These are phyloP conservation scores for Penicillium rolfsii DNA, from an alignment of 2,329 filamentous ascomycete species.

Conservation along the genomic window DNA sequence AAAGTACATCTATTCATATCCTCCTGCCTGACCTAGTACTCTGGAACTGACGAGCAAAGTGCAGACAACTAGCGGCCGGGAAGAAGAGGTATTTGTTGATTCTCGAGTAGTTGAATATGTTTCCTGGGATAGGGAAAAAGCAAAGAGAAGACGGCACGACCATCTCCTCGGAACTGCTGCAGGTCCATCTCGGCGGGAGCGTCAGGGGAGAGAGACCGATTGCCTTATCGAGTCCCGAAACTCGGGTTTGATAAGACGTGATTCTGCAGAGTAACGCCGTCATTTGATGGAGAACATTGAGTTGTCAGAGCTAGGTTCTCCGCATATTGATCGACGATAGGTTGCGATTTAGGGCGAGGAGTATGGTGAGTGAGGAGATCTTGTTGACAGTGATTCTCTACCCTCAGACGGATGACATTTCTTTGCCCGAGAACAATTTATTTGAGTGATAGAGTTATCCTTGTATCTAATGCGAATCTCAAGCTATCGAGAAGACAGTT, in stretches of 20 bases:
- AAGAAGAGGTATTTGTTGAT: neutral
- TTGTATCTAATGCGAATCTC: neutral
- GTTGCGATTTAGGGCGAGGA: neutral
- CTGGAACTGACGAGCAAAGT: neutral
- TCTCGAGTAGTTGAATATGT: neutral
- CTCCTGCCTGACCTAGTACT: neutral
- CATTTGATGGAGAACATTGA: neutral
- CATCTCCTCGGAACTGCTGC: constrained; percentile 9
- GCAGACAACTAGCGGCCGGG: neutral
- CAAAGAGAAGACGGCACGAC: constrained; percentile 2
- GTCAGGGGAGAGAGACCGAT: neutral
- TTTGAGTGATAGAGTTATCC: neutral
- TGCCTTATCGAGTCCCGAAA: neutral
- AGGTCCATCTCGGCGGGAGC: neutral
- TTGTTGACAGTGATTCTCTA: too few species aligned
- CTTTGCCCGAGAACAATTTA: neutral
- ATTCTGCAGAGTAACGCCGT: neutral
- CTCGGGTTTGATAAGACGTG: constrained; percentile 6
- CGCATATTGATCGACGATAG: too few species aligned
- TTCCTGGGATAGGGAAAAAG: constrained; percentile 2
- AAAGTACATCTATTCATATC: neutral
- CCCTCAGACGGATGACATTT: neutral
- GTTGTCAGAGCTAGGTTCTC: neutral
- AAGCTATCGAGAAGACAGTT: neutral
- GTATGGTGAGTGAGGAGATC: neutral